Conservation (phyloP, 2,329 filamentous ascomycete species). For the Aspergillus sp. region DNA sequence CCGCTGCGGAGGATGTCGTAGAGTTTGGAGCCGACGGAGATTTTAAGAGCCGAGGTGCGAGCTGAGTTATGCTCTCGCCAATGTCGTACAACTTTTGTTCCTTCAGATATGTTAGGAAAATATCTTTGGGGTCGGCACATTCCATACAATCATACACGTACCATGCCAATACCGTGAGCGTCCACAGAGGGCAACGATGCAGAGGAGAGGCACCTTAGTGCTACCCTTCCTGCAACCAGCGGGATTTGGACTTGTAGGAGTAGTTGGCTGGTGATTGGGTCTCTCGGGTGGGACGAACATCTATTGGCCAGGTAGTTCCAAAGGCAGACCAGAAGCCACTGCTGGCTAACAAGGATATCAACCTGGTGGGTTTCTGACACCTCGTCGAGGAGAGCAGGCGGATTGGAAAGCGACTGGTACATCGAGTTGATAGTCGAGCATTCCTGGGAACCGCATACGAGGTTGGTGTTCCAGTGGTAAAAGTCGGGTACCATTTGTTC, state of each 20-base stretch:
- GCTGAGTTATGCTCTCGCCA: conserved; percentile 4
- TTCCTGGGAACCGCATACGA: background rate
- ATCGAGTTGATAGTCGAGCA: background rate
- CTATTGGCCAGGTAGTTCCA: conserved; percentile 2
- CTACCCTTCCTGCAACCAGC: background rate
- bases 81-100: conserved; percentile 5
- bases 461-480: conserved; percentile 2
- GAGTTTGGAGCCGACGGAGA: background rate
- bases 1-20: background rate
- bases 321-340: conserved; percentile 3
- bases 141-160: background rate
- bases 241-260: conserved; percentile 1
- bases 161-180: conserved; percentile 4
- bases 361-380: conserved; percentile 5
- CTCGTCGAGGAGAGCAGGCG: conserved; percentile 1
- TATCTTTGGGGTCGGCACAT: background rate
- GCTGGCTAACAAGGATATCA: conserved; percentile 2
- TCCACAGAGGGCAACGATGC: conserved; percentile 1
- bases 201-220: conserved; percentile 3
- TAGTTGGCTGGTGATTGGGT: background rate
- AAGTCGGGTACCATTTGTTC: conserved; percentile 4
- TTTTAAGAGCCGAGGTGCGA: background rate
- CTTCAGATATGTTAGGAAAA: background rate
- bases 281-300: background rate
- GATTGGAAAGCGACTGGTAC: conserved; percentile 3